Conservation (phyloP, 495 filamentous ascomycete genomes). For the Aeminium ludgeri region DNA sequence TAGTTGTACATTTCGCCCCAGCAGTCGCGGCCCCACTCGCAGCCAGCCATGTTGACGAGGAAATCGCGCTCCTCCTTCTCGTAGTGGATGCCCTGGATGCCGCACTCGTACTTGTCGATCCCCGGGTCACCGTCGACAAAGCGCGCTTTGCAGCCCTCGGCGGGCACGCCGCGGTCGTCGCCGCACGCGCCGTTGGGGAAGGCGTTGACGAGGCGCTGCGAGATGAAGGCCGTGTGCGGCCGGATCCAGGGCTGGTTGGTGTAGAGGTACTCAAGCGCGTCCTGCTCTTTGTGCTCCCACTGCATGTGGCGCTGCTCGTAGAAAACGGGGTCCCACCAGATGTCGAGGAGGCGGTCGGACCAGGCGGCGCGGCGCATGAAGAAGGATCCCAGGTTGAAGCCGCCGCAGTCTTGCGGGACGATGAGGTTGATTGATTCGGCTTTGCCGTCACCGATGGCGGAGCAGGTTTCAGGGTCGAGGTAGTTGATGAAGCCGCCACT, state of each 20-base stretch:
- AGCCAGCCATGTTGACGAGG: constrained; percentile 97
- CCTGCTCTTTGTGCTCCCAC: constrained; percentile 98
- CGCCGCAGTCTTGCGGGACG: constrained; percentile 82
- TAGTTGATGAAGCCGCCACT: constrained; percentile 27
- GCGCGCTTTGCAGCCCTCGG: constrained; percentile 6
- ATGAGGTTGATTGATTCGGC: constrained; percentile 66
- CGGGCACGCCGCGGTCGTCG: constrained; percentile 33
- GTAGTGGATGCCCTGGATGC: constrained; percentile 71
- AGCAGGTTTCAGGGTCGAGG: constrained; percentile 55
- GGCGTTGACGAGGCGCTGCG: constrained; percentile 83
- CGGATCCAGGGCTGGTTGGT: constrained; percentile 84
- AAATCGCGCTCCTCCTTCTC: constrained; percentile 74
- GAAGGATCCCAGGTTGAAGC: constrained; percentile 96
- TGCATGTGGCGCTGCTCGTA: constrained; percentile 99
- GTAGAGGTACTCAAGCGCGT: constrained; percentile 86
- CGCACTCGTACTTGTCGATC: constrained; percentile 23
- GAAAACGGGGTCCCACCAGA: constrained; percentile 97
- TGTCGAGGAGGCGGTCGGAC: constrained; percentile 82
- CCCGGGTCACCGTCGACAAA: constrained; percentile 9
- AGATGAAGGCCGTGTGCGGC: constrained; percentile 71
- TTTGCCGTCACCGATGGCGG: constrained; percentile 57
- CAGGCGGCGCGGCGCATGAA: constrained; percentile 70
- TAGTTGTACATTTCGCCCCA: constrained; percentile 96
- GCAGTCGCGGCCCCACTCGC: constrained; percentile 89
- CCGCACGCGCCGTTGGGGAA: constrained; percentile 84